These are phyloP conservation scores for Salix caprea DNA, from an alignment of 345 rosid genomes.

Conservation along the genomic window DNA sequence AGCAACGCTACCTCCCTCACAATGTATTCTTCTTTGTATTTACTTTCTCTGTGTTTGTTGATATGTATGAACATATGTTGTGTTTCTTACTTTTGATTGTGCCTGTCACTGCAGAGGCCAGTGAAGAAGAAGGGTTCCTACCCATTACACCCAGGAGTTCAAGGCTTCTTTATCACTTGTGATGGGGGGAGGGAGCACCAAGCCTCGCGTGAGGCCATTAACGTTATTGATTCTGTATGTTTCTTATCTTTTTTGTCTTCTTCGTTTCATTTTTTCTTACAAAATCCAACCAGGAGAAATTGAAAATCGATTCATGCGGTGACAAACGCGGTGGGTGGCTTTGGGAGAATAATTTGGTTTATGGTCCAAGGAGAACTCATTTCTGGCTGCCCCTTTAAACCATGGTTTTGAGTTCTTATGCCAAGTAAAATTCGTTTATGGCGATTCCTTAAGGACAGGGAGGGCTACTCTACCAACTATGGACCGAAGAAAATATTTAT, in stretches of 20 bases:
- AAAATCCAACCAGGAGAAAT: not conserved
- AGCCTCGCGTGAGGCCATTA: constrained; percentile 78
- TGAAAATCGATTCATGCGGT: not conserved
- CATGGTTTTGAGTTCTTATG: not conserved
- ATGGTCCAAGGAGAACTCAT: not conserved
- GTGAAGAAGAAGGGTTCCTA: constrained; percentile 83
- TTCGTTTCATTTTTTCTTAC: not conserved
- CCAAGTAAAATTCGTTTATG: not conserved
- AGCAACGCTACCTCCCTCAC: constrained; percentile 67
- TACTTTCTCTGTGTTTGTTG: not conserved
- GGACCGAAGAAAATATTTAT: not conserved
- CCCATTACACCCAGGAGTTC: constrained; percentile 77
- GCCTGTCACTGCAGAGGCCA: constrained; percentile 44
- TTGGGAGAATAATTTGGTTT: not conserved
- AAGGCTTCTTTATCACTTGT: constrained; percentile 87
- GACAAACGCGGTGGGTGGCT: not conserved
- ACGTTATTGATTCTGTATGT: constrained; percentile 78
- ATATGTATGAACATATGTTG: not conserved
- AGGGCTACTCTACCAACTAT: not conserved
- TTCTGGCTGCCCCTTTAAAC: not conserved
- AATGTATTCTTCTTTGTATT: constrained; percentile 34
- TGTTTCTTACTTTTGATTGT: not conserved
- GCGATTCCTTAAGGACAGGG: not conserved
- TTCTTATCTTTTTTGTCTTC: not conserved
- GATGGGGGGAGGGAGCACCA: constrained; percentile 91